phyloP scores from a whole-genome alignment of 192 early-diverging fungal genomes.

The Geosiphon pyriformis region DNA sequence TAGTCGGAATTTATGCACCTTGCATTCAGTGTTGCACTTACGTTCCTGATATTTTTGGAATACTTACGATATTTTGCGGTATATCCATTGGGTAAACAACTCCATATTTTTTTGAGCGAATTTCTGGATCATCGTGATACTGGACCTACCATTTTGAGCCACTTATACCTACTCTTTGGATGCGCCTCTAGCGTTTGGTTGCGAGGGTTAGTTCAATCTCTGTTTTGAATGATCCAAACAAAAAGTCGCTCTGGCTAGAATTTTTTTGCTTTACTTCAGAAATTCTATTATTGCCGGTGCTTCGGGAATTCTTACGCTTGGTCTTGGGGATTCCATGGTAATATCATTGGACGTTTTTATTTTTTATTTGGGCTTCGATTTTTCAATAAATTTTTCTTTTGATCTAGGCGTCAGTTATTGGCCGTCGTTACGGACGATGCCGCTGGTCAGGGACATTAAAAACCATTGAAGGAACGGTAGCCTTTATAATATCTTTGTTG shows the following conservation, averaged over 20 bases:
- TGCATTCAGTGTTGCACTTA: conserved; percentile 72
- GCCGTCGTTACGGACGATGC: conserved; percentile 62
- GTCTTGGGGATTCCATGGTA: conserved; percentile 84
- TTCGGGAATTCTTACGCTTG: conserved; percentile 81
- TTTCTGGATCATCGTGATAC: conserved; percentile 86
- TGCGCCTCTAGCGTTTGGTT: conserved; percentile 92
- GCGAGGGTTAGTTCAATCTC: conserved; percentile 41
- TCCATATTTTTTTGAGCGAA: conserved; percentile 66
- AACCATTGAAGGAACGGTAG: conserved; percentile 81
- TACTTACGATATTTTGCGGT: conserved; percentile 73
- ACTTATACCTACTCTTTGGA: conserved; percentile 84
- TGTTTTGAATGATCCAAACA: not conserved
- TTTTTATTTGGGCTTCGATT: not conserved
- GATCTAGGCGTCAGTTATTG: conserved; percentile 72
- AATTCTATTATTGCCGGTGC: conserved; percentile 45
- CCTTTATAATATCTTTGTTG: conserved; percentile 69
- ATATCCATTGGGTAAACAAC: conserved; percentile 52
- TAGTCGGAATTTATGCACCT: conserved; percentile 73
- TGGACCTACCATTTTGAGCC: conserved; percentile 78
- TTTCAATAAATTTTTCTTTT: conserved; percentile 1
- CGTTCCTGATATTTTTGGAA: conserved; percentile 70
- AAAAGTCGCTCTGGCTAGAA: not conserved
- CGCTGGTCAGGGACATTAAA: conserved; percentile 75
- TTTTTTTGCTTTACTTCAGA: conserved; percentile 30
- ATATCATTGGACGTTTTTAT: not conserved